Base-by-base conservation (phyloP, 2,329 filamentous ascomycete species). In the Colletotrichum sp. region DNA sequence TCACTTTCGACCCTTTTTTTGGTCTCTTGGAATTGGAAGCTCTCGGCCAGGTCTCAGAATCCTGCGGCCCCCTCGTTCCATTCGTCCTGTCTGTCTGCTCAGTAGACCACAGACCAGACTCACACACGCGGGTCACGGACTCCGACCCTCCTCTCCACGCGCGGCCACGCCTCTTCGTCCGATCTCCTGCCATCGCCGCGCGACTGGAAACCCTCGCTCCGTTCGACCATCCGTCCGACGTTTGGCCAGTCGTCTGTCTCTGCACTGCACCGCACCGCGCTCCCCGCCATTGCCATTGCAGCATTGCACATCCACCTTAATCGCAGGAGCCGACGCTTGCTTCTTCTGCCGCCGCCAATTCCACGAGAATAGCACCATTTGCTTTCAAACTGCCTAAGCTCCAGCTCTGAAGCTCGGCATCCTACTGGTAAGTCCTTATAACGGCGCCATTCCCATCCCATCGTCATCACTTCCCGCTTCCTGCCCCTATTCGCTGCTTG, bases 151-250 rank as follows among this genome's bases (percentile, higher is more conserved):
- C 56, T 43, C 36, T 43, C 65, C 66, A 61, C 71, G 59, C 71
- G 59, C 72, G 21, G 62, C 72, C 68, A 64, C 63, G 58, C 48
- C 63, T 63, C 63, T 63, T 73, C 73, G 43, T 75, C 73, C 55
- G 30, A 75, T 75, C 73, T 75, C 32, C 38, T 64, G 18, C 66
- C 34, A 26, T 26, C 69, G 48, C 43, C 69, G 62, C 69, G 59
- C 68, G 62, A 72, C 55, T 66, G 68, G 62, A 72, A 67, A 72
- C 69, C 63, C 55, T 63, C 55, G 36, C 43, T 74, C 55, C 62
- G 38, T 63, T 67, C 32, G 55, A 62, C 62, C n/a, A 58, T 72
- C 69, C 69, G 69, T 72, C 73, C 63, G 73, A 75, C 73, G 32
- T 75, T 67, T 74, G 55, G 55, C 68, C 62, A 56, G n/a, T 62